phyloP scores from a whole-genome alignment of 1,139 yeast genomes.

The Sugiyamaella novakii region DNA sequence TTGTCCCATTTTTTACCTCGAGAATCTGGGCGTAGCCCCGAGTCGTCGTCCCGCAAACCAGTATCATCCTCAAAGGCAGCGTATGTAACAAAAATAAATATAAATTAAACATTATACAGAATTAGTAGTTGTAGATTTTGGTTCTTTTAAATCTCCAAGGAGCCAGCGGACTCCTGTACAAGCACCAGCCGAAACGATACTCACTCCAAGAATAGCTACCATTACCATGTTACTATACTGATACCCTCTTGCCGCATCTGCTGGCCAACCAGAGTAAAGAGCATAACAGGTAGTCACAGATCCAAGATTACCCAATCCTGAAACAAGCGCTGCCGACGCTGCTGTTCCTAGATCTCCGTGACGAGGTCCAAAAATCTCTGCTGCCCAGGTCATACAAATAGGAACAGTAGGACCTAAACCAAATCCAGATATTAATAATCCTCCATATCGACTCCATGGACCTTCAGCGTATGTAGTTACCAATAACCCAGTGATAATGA shows the following conservation, averaged over 20 bases:
- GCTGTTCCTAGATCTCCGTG: slow-evolving; percentile 89
- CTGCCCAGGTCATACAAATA: slow-evolving; percentile 82
- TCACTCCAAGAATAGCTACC: slow-evolving; percentile 71
- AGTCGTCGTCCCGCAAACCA: no score
- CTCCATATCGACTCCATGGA: slow-evolving; percentile 77
- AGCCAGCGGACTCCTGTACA: slow-evolving; percentile 34
- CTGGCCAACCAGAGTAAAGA: slow-evolving; percentile 84
- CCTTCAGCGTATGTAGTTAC: slow-evolving; percentile 76
- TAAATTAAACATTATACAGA: slow-evolving; percentile 8
- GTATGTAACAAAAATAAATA: neutral
- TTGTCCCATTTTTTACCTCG: neutral
- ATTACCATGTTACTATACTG: slow-evolving; percentile 81
- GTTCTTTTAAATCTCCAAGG: slow-evolving; percentile 35
- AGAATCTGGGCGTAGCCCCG: no score
- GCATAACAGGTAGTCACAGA: slow-evolving; percentile 86
- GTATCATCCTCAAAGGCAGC: no score
- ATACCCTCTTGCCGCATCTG: slow-evolving; percentile 61
- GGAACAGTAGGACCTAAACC: slow-evolving; percentile 93
- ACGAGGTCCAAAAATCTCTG: slow-evolving; percentile 68
- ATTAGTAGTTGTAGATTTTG: neutral
- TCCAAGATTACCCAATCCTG: slow-evolving; percentile 85
- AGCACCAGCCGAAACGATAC: slow-evolving; percentile 55
- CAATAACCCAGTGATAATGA: slow-evolving; percentile 73
- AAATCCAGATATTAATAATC: slow-evolving; percentile 76
- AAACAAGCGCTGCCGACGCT: slow-evolving; percentile 76